Evolutionary conservation across 2,329 filamentous ascomycete genomes (phyloP).

Genomic region (Corynespora cassiicola): DNA sequence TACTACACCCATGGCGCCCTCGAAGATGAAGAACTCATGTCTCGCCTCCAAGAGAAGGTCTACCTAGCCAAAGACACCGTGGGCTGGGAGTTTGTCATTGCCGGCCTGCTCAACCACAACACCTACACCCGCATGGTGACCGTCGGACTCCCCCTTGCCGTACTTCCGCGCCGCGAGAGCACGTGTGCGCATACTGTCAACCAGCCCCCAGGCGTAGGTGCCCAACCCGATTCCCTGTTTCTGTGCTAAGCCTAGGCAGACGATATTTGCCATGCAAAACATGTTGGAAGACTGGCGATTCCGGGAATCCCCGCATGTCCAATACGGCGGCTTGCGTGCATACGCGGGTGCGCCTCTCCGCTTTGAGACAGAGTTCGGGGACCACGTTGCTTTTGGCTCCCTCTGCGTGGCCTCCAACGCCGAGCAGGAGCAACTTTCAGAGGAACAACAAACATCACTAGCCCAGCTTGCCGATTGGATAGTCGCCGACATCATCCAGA

Average conservation of each 20-base stretch:
- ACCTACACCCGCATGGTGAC: conserved; percentile 53
- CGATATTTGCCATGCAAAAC: conserved; percentile 50
- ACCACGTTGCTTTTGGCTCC: conserved; percentile 50
- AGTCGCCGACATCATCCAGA: conserved; percentile 50
- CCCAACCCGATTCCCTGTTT: conserved; percentile 19
- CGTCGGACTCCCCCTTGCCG: conserved; percentile 48
- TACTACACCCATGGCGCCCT: conserved; percentile 53
- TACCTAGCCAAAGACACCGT: conserved; percentile 49
- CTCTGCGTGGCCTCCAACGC: conserved; percentile 52
- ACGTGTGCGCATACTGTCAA: conserved; percentile 55
- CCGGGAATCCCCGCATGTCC: conserved; percentile 48
- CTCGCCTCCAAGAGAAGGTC: conserved; percentile 51
- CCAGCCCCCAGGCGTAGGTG: conserved; percentile 34
- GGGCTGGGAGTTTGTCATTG: conserved; percentile 56
- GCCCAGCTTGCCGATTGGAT: conserved; percentile 49
- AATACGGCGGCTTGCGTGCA: conserved; percentile 46
- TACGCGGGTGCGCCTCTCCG: conserved; percentile 53
- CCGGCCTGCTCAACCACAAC: conserved; percentile 53
- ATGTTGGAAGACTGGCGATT: conserved; percentile 56
- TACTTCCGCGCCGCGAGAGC: conserved; percentile 54
- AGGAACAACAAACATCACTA: conserved; percentile 39
- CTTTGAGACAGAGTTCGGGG: conserved; percentile 48
- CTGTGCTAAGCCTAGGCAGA: conserved; percentile 20
- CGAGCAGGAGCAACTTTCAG: conserved; percentile 37
- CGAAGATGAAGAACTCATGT: conserved; percentile 50